Conservation (phyloP, 1,284 basidiomycete species). For the Papiliotrema fonsecae region DNA sequence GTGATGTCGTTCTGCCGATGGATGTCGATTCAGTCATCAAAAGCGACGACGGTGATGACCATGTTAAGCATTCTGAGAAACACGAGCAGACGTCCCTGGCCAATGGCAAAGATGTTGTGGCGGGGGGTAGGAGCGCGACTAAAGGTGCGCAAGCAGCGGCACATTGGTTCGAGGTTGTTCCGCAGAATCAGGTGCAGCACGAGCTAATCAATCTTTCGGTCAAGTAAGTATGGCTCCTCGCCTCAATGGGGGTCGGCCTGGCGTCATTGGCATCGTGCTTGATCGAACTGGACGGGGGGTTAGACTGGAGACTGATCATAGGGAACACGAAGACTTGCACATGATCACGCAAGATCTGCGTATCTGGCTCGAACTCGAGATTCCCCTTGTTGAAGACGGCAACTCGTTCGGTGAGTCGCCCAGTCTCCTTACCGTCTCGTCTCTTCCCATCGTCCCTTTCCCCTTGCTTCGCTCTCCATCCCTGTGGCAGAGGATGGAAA, state of each 20-base stretch:
- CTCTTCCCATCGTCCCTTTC: not conserved
- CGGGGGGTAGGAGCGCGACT: not conserved
- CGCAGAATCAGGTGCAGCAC: slow-evolving; percentile 17
- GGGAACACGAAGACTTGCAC: slow-evolving; percentile 27
- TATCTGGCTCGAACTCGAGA: slow-evolving; percentile 32
- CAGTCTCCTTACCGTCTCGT: not conserved
- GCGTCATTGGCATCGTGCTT: no score
- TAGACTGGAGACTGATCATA: slow-evolving; percentile 3
- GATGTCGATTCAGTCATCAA: slow-evolving; percentile 1
- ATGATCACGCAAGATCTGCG: slow-evolving; percentile 20
- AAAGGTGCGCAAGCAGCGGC: slow-evolving; percentile 14
- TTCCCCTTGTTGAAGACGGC: slow-evolving; percentile 37
- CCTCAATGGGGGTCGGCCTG: no score
- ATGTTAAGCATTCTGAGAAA: not conserved
- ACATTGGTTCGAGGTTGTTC: slow-evolving; percentile 33
- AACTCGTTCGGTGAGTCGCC: slow-evolving; percentile 28
- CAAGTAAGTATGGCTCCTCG: slow-evolving; percentile 21
- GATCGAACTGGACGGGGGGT: no score
- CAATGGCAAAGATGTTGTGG: slow-evolving; percentile 1
- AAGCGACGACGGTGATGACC: not conserved
- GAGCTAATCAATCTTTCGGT: slow-evolving; percentile 12
- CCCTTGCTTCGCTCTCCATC: no score
- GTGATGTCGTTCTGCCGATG: slow-evolving; percentile 4
- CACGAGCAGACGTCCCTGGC: not conserved
- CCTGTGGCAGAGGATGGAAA: no score